Conservation (phyloP, 495 filamentous ascomycete genomes). For the Venustampulla echinocandica region DNA sequence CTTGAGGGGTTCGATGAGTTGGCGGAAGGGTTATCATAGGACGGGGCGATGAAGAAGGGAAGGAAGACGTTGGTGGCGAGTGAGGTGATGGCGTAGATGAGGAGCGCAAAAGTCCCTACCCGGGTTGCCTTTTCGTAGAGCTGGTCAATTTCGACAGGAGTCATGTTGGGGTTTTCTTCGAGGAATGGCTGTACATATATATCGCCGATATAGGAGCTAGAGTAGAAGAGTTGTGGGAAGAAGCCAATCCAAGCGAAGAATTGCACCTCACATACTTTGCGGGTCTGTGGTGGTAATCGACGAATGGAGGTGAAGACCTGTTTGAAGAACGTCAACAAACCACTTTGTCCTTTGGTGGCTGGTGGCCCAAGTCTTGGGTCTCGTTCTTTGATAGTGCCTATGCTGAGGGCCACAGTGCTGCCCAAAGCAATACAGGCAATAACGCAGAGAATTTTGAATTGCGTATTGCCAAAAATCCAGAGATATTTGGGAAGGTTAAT, state of each 20-base stretch:
- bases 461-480: slow-evolving; percentile 70
- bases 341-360: slow-evolving; percentile 45
- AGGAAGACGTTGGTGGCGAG: slow-evolving; percentile 71
- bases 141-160: slow-evolving; percentile 60
- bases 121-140: slow-evolving; percentile 77
- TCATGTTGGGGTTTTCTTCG: slow-evolving; percentile 64
- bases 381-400: slow-evolving; percentile 58
- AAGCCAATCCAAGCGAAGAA: slow-evolving; percentile 89
- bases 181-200: slow-evolving; percentile 79
- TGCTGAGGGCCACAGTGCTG: slow-evolving; percentile 58
- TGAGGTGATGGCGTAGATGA: slow-evolving; percentile 79
- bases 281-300: slow-evolving; percentile 67
- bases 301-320: slow-evolving; percentile 67
- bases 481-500: slow-evolving; percentile 60
- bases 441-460: slow-evolving; percentile 83
- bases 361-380: slow-evolving; percentile 66
- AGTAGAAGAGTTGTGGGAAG: slow-evolving; percentile 93
- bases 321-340: slow-evolving; percentile 70
- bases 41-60: slow-evolving; percentile 72
- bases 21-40: slow-evolving; percentile 44
- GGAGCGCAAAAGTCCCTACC: slow-evolving; percentile 71
- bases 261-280: slow-evolving; percentile 77
- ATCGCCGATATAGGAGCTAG: slow-evolving; percentile 84
- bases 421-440: slow-evolving; percentile 65
- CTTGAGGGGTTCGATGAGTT: slow-evolving; percentile 5